Evolutionary conservation across 169 alveolate genomes (phyloP), one percentile per base, ranked within the genome.

Genomic region (Cryptosporidium ubiquitum): DNA sequence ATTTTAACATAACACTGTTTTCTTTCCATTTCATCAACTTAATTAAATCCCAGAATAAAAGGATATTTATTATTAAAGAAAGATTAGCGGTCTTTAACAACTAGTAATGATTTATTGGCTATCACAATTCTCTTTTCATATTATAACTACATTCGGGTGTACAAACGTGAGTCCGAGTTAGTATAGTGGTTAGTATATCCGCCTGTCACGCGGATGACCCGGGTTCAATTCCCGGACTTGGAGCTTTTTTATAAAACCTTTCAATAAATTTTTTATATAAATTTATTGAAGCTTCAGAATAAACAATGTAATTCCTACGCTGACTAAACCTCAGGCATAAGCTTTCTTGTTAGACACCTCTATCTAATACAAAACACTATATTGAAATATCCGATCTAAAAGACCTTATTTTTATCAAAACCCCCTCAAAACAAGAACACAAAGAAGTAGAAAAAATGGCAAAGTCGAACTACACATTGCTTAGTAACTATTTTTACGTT

Each of bases 191-290:
- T 92, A 95, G 97, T 94, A 95, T 95, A 86, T 93, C 96, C 95
- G 97, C 96, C 97, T 95, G 95, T 95, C 97, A 94, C 96, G 96
- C 97, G 95, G 96, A 93, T 89, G 97, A 95, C 97, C 97, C 95
- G 95, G 95, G 97, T 93, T 95, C 96, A 93, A 95, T 94, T 94
- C 97, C 95, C 96, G 95, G 97, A 91, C 96, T 92, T 93, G 95
- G 97, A 95, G 95, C 69, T 4, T 75, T 93, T 93, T 64, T 79
- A 0, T 9, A 35, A 31, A n/a, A 33, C 5, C n/a, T 66, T 10
- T n/a, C n/a, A n/a, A n/a, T n/a, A n/a, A n/a, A 14, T 60, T 66
- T n/a, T 66, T 33, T 31, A 1, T n/a, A n/a, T n/a, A n/a, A n/a
- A n/a, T n/a, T n/a, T n/a, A n/a, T n/a, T n/a, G n/a, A n/a, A n/a